Evolutionary conservation across 2,329 filamentous ascomycete species (phyloP), one percentile per base, ranked within the genome.

Genomic region (Rhinocladiella similis): DNA sequence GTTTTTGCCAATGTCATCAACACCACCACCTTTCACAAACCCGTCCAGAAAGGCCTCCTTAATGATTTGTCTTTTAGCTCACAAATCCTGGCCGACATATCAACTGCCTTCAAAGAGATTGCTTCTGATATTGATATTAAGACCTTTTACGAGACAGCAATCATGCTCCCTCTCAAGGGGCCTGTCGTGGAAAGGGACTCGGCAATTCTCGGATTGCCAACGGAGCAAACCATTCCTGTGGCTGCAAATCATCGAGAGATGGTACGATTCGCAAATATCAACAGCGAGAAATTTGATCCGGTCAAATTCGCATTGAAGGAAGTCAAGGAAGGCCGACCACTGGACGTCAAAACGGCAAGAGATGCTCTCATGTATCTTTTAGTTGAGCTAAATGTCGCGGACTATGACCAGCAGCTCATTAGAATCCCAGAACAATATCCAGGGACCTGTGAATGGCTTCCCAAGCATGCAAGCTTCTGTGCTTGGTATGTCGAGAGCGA

Each of bases 1-100:
- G 96, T 94, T 35, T 78, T 97, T 2, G 91, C 92, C 46, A 97
- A 91, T 77, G 90, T 96, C 70, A 96, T 97, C 63, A 94, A 94
- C 0, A 87, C 90, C 38, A 99, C 97, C 69, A 93, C 94, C 22
- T 49, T 49, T 29, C 47, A 49, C 33, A 49, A 49, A 22, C 47
- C 47, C 9, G 35, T 49, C 27, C 25, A 38, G 47, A 33, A 18
- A 16, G 27, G 33, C 14, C 25, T 49, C 13, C 33, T 49, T 14
- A 29, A 7, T 7, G 16, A 35, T 16, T 19, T 49, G 14, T 49
- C 47, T 16, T 49, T 38, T 5, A 38, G 27, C 10, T 33, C 29
- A 33, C 29, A 33, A 33, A 36, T 27, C 4, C n/a, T 53, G n/a
- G 50, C 50, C 4, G 39, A 53, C 25, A 53, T 53, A 29, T 53